Evolutionary conservation across 495 filamentous ascomycete species (phyloP).

Genomic region (Talaromyces thailandensis): DNA sequence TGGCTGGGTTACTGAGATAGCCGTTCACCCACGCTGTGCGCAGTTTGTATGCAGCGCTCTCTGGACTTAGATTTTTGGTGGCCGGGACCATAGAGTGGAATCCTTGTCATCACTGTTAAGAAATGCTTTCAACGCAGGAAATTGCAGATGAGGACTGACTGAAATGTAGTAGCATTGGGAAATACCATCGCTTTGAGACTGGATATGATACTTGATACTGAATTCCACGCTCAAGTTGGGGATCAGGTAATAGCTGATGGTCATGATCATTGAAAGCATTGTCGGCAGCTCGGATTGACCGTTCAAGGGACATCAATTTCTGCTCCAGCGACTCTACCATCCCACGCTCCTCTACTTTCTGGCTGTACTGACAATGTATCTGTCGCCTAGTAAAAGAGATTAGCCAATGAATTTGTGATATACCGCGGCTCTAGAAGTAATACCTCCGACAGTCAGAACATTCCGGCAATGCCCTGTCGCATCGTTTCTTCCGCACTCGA

Average conservation of each 20-base stretch:
- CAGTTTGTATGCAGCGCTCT: neutral
- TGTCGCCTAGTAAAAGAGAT: neutral
- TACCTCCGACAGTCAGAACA: constrained; percentile 4
- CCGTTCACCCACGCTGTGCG: constrained; percentile 1
- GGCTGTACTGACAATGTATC: neutral
- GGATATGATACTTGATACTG: constrained; percentile 3
- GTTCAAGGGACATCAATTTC: constrained; percentile 1
- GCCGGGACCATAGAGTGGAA: constrained; percentile 3
- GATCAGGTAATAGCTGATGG: neutral
- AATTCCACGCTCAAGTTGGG: neutral
- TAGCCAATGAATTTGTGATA: neutral
- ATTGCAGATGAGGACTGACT: neutral
- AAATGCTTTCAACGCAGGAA: neutral
- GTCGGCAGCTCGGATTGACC: neutral
- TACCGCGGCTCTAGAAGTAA: neutral
- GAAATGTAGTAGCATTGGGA: constrained; percentile 1
- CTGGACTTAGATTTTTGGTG: neutral
- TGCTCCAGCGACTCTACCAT: constrained; percentile 5
- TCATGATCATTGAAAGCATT: neutral
- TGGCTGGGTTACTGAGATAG: constrained; percentile 1
- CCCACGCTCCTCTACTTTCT: constrained; percentile 2
- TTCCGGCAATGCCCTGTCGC: neutral
- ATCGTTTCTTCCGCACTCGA: neutral
- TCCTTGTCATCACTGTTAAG: neutral
- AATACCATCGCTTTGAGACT: neutral